A percentile compares a stretch with the other conserved stretches of the same genome.
phyloP scores from a whole-genome alignment of 2,329 filamentous ascomycete species.

The Ciborinia camelliae region DNA sequence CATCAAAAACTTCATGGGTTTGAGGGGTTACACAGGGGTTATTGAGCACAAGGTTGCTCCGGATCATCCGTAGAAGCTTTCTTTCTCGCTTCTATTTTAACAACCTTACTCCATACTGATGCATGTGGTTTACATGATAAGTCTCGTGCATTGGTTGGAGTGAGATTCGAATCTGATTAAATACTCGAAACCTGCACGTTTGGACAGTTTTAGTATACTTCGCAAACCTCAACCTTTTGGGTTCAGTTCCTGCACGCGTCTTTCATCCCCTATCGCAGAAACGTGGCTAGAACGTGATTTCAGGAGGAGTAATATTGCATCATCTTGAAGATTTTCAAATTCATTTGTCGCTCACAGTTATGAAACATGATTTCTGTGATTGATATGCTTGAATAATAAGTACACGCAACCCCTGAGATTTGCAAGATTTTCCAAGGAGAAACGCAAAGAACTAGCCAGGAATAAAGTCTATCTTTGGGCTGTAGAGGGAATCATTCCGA shows the following conservation, averaged over 20 bases:
- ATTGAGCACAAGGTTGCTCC: not conserved
- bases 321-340: not conserved
- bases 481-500: not conserved
- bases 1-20: not conserved
- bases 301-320: not conserved
- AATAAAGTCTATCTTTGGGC: not conserved
- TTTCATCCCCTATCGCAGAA: not conserved
- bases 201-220: not conserved
- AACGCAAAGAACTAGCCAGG: not conserved
- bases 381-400: not conserved
- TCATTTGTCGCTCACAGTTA: not conserved
- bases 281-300: conserved; percentile 2
- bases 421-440: not conserved
- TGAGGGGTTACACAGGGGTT: not conserved
- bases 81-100: not conserved
- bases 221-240: conserved; percentile 8
- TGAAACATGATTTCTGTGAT: no score
- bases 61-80: not conserved
- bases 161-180: not conserved
- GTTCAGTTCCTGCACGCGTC: not conserved
- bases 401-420: not conserved
- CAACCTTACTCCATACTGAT: not conserved
- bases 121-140: not conserved
- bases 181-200: not conserved
- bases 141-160: not conserved